phyloP scores from a whole-genome alignment of 2,329 filamentous ascomycete species.

The Daldinia sp. region DNA sequence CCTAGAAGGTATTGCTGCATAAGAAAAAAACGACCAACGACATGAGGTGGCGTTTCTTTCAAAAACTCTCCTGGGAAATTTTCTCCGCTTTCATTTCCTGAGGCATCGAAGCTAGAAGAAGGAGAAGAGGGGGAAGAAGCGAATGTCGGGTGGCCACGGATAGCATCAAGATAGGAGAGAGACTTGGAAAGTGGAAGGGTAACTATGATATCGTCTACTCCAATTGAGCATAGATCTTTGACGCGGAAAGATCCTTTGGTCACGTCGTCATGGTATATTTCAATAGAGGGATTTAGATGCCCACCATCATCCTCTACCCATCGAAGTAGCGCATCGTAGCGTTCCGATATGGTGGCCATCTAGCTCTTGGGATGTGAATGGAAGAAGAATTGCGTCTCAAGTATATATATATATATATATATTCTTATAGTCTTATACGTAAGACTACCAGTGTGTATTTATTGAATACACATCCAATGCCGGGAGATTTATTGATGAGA shows the following conservation, averaged over 20 bases:
- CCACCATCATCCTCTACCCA: slow-evolving; percentile 61
- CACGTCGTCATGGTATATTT: slow-evolving; percentile 59
- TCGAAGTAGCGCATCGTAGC: slow-evolving; percentile 51
- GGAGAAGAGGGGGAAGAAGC: no score
- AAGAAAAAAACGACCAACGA: slow-evolving; percentile 73
- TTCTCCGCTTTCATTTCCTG: slow-evolving; percentile 13
- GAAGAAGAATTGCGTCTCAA: background rate
- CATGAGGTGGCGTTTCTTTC: slow-evolving; percentile 60
- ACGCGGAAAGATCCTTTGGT: slow-evolving; percentile 66
- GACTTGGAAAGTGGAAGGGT: slow-evolving; percentile 61
- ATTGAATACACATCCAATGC: no score
- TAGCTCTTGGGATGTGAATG: background rate
- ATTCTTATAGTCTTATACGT: no score
- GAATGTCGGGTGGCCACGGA: slow-evolving; percentile 47
- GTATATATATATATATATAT: background rate
- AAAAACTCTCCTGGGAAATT: slow-evolving; percentile 62
- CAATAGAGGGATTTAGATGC: slow-evolving; percentile 58
- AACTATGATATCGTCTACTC: slow-evolving; percentile 56
- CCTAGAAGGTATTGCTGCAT: slow-evolving; percentile 71
- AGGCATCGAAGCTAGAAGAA: slow-evolving; percentile 20
- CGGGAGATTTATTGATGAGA: no score
- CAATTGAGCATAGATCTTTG: slow-evolving; percentile 46
- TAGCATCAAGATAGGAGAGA: slow-evolving; percentile 67
- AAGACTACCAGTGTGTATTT: no score
- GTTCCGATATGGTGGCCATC: slow-evolving; percentile 37